Percentiles rank a stretch among this genome's conserved stretches.
Evolutionary conservation across 148 eudicot species (phyloP).

Genomic region (Rhododendron mucronatum): DNA sequence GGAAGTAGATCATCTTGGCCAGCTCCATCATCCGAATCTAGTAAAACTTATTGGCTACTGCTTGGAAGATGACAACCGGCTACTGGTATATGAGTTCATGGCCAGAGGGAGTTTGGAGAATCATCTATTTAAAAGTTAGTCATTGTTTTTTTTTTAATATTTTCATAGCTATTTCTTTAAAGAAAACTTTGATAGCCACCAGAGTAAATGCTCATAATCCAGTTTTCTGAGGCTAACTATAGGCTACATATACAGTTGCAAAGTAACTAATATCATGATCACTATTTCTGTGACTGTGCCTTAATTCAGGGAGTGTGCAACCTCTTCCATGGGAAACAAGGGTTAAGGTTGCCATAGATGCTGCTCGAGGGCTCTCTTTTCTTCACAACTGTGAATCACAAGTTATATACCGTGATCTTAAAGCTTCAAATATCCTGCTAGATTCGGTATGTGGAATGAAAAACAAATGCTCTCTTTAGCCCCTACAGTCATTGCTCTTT

Average conservation of each 20-base stretch:
- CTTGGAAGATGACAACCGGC: slow-evolving; percentile 37
- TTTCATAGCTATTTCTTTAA: neutral
- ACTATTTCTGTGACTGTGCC: neutral
- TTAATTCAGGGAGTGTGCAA: slow-evolving; percentile 22
- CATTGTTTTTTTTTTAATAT: neutral
- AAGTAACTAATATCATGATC: neutral
- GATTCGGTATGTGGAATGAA: slow-evolving; percentile 31
- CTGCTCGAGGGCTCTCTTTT: slow-evolving; percentile 50
- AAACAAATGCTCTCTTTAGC: neutral
- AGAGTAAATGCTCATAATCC: neutral
- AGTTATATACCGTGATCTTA: slow-evolving; percentile 51
- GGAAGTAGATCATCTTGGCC: slow-evolving; percentile 43
- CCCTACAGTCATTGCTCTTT: neutral
- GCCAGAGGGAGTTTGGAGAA: slow-evolving; percentile 42
- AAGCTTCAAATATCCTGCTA: slow-evolving; percentile 47
- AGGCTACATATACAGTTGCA: neutral
- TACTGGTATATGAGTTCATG: slow-evolving; percentile 54
- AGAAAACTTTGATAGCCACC: neutral
- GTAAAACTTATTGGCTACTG: slow-evolving; percentile 55
- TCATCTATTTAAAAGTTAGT: slow-evolving; percentile 35
- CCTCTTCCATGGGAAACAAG: slow-evolving; percentile 51
- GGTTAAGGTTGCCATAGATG: slow-evolving; percentile 43
- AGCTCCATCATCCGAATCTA: slow-evolving; percentile 48
- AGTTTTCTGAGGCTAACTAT: neutral
- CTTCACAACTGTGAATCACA: slow-evolving; percentile 36